Evolutionary conservation across 2,329 filamentous ascomycete genomes (phyloP).

Genomic region (Apiospora saccharicola): DNA sequence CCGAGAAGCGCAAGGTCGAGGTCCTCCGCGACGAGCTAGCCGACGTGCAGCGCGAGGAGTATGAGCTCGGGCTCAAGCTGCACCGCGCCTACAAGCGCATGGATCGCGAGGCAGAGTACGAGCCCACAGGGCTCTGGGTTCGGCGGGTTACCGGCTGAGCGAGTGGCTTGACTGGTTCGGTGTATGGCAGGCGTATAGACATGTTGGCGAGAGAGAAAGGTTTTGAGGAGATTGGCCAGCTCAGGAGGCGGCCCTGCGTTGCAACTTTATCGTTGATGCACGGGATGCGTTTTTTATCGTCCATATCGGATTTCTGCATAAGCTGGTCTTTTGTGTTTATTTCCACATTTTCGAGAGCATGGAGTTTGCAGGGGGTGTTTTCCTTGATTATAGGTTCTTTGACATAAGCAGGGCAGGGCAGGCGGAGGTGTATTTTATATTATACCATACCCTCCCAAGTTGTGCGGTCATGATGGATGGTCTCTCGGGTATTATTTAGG

Average conservation of each 20-base stretch:
- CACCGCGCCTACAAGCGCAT: conserved; percentile 78
- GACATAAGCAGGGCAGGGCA: not conserved
- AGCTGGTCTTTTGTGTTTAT: conserved; percentile 1
- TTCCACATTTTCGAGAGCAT: not conserved
- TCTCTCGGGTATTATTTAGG: not conserved
- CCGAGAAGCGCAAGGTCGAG: conserved; percentile 71
- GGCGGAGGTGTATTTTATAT: not conserved
- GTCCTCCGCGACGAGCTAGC: conserved; percentile 71
- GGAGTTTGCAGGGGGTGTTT: not conserved
- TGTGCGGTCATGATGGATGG: not conserved
- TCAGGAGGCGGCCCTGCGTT: not conserved
- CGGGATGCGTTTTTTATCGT: not conserved
- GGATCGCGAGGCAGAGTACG: conserved; percentile 70
- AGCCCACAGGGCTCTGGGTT: conserved; percentile 79
- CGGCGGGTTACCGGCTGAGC: conserved; percentile 73
- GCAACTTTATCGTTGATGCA: not conserved
- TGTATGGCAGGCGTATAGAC: not conserved
- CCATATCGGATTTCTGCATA: conserved; percentile 13
- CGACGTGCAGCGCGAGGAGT: conserved; percentile 78
- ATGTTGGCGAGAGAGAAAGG: not conserved
- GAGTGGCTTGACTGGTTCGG: conserved; percentile 34
- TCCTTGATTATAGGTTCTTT: conserved; percentile 13
- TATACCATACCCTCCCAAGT: not conserved
- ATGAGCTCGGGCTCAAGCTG: conserved; percentile 79
- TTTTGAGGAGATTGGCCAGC: not conserved